phyloP scores from a whole-genome alignment of 805 yeast genomes.

The Nakazawaea wyomingensis region DNA sequence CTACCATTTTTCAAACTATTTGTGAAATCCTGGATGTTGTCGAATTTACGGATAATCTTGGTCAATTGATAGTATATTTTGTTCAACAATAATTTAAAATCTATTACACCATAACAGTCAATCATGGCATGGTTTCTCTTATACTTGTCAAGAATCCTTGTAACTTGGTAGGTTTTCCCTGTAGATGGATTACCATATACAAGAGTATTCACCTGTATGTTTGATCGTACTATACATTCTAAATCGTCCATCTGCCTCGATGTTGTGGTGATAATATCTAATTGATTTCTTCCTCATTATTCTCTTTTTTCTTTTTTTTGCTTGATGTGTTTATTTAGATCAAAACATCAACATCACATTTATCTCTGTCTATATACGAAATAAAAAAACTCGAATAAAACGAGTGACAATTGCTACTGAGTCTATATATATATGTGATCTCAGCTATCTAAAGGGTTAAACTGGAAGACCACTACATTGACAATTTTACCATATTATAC shows the following conservation, averaged over 20 bases:
- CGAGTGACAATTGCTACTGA: too few relatives aligned
- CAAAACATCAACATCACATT: too few relatives aligned
- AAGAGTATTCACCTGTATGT: background rate
- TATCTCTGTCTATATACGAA: too few relatives aligned
- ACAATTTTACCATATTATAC: too few relatives aligned
- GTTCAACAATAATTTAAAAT: conserved; percentile 7
- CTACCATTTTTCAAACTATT: background rate
- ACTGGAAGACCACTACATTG: too few relatives aligned
- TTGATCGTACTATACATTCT: background rate
- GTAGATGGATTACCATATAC: conserved; percentile 18
- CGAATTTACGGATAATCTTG: background rate
- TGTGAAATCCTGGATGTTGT: conserved; percentile 3
- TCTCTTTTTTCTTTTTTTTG: too few relatives aligned
- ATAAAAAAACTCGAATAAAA: too few relatives aligned
- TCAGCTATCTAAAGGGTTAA: too few relatives aligned
- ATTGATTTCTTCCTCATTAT: too few relatives aligned
- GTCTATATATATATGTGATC: too few relatives aligned
- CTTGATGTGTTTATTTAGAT: too few relatives aligned
- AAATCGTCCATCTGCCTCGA: background rate
- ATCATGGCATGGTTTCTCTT: background rate
- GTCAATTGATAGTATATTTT: conserved; percentile 4
- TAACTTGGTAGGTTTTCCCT: conserved; percentile 3
- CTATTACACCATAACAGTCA: conserved; percentile 9
- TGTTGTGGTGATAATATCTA: too few relatives aligned
- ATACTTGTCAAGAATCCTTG: background rate